phyloP scores from a whole-genome alignment of 768 basidiomycete genomes.

The Agaricus blazei region DNA sequence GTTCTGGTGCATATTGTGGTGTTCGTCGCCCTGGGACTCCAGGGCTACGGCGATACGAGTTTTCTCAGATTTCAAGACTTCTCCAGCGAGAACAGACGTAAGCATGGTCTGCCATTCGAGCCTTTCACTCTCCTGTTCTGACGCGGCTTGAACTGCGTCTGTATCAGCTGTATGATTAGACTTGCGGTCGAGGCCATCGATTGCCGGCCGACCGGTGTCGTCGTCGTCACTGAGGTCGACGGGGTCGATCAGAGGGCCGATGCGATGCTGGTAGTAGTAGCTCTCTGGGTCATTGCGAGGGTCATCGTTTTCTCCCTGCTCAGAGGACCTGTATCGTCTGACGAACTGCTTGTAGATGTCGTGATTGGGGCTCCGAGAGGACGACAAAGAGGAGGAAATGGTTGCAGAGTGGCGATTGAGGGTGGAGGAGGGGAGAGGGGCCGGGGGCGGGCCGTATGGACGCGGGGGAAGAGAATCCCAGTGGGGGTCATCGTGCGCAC shows the following conservation, averaged over 20 bases:
- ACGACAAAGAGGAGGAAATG: constrained; percentile 16
- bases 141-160: constrained; percentile 61
- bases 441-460: constrained; percentile 25
- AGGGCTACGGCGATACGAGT: constrained; percentile 83
- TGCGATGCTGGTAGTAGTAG: constrained; percentile 72
- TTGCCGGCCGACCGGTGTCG: constrained; percentile 39
- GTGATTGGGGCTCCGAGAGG: constrained; percentile 27
- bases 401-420: constrained; percentile 22
- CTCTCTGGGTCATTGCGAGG: constrained; percentile 77
- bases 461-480: constrained; percentile 31
- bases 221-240: constrained; percentile 79
- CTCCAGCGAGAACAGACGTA: constrained; percentile 87
- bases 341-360: constrained; percentile 81
- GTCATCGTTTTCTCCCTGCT: constrained; percentile 47
- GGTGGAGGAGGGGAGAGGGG: constrained; percentile 26
- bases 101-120: constrained; percentile 97
- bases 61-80: constrained; percentile 94
- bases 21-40: constrained; percentile 63
- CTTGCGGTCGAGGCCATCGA: constrained; percentile 40
- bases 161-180: constrained; percentile 52
- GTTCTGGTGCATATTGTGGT: constrained; percentile 59
- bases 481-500: constrained; percentile 38
- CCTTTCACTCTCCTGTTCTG: constrained; percentile 72
- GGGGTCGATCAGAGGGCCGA: constrained; percentile 61
- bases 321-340: constrained; percentile 61